Evolutionary conservation across 306 rosid species (phyloP).

Genomic region (Vigna trinervia): DNA sequence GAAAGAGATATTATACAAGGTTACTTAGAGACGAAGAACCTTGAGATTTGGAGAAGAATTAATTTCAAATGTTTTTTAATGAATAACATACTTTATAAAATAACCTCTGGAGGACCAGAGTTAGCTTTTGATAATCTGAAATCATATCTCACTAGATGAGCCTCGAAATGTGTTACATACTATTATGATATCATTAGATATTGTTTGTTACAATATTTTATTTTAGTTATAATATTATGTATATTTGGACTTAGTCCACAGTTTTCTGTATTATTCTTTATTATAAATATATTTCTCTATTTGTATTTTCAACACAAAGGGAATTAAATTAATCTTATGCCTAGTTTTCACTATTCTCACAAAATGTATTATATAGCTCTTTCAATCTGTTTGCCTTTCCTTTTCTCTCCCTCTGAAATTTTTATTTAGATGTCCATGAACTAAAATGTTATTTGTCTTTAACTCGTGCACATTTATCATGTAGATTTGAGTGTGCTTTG

Average conservation of each 20-base stretch:
- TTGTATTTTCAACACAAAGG: too few species aligned
- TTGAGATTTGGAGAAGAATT: constrained; percentile 9
- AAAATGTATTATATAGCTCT: background rate
- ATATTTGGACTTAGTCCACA: too few species aligned
- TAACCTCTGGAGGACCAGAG: background rate
- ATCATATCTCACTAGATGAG: constrained; percentile 1
- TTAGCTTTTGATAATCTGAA: constrained; percentile 16
- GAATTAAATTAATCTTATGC: too few species aligned
- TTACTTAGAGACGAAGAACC: constrained; percentile 19
- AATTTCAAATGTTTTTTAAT: background rate
- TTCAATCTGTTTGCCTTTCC: background rate
- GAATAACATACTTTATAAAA: constrained; percentile 7
- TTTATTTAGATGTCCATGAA: background rate
- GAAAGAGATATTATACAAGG: constrained; percentile 3
- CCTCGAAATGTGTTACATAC: background rate
- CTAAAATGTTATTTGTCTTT: constrained; percentile 22
- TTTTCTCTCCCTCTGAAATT: background rate
- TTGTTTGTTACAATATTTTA: too few species aligned
- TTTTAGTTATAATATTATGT: too few species aligned
- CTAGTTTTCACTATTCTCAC: too few species aligned
- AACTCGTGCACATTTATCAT: background rate
- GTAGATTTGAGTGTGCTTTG: constrained; percentile 21
- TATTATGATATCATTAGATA: too few species aligned
- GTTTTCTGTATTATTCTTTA: too few species aligned
- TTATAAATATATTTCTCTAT: too few species aligned